phyloP scores from a whole-genome alignment of 306 rosid species.

The Comarum palustre region DNA sequence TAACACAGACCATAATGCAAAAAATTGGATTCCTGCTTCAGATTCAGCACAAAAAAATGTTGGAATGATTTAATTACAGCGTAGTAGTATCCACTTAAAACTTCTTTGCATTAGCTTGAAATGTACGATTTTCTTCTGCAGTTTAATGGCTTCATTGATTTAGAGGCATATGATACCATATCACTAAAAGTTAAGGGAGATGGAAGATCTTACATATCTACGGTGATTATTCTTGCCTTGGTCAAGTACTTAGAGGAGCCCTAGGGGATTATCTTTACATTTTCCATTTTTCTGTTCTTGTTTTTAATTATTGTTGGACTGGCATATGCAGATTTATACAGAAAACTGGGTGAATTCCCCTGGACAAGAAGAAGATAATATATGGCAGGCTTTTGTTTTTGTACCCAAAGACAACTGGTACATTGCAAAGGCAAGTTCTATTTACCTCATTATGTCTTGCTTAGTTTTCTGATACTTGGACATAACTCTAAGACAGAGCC shows the following conservation, averaged over 20 bases:
- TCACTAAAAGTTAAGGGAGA: conserved; percentile 86
- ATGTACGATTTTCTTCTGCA: conserved; percentile 33
- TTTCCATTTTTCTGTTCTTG: not conserved
- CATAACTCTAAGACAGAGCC: not conserved
- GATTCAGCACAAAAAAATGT: not conserved
- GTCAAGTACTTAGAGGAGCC: conserved; percentile 7
- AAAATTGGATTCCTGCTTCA: not conserved
- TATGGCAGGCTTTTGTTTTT: conserved; percentile 78
- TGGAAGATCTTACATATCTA: conserved; percentile 87
- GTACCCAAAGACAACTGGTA: conserved; percentile 83
- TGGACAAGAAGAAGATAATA: conserved; percentile 78
- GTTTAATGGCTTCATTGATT: conserved; percentile 84
- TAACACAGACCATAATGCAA: not conserved
- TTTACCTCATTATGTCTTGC: not conserved
- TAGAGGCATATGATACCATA: conserved; percentile 81
- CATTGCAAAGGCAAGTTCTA: conserved; percentile 53
- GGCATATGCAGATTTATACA: conserved; percentile 66
- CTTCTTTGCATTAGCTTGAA: not conserved
- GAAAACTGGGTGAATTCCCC: conserved; percentile 96
- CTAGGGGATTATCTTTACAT: not conserved
- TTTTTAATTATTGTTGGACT: not conserved
- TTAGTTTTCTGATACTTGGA: not conserved
- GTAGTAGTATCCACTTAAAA: not conserved
- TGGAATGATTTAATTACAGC: not conserved
- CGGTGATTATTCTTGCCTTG: conserved; percentile 46